A percentile compares a stretch with the other conserved stretches of the same genome.
Conservation (phyloP, 805 yeast species). For the Wickerhamiella allomyrinae region DNA sequence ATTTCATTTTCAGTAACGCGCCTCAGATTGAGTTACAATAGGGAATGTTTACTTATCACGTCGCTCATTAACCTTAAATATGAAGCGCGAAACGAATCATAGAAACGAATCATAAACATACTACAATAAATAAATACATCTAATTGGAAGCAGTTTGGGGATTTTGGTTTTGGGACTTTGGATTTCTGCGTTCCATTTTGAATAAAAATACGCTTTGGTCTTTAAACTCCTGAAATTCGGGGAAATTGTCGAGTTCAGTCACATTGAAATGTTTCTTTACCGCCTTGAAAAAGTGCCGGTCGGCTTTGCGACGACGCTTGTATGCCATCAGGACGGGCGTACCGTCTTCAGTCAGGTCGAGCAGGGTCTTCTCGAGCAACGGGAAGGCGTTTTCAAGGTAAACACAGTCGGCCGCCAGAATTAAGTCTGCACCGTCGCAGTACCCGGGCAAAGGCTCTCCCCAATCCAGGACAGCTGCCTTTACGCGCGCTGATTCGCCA, state of each 20-base stretch:
- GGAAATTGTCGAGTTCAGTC: constrained; percentile 19
- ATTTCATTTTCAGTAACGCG: not conserved
- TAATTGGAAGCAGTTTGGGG: not conserved
- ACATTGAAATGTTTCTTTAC: constrained; percentile 22
- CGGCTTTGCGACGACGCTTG: constrained; percentile 38
- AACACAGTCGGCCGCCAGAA: constrained; percentile 49
- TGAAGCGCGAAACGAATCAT: no score
- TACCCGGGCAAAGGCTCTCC: constrained; percentile 29
- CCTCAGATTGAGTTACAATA: not conserved
- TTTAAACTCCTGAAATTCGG: constrained; percentile 22
- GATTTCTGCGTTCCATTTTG: constrained; percentile 21
- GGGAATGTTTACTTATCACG: not conserved
- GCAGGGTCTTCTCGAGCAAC: constrained; percentile 33
- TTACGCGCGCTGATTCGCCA: constrained; percentile 24
- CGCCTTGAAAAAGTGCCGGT: constrained; percentile 26
- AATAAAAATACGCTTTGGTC: constrained; percentile 31
- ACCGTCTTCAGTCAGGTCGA: constrained; percentile 30
- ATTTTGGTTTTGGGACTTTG: not conserved
- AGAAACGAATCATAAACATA: no score
- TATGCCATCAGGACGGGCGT: constrained; percentile 39
- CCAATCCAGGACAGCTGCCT: constrained; percentile 35
- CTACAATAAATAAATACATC: not conserved
- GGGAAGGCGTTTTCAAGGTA: constrained; percentile 43
- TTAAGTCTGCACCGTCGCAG: constrained; percentile 28
- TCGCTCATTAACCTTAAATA: no score